These are phyloP conservation scores for Mortierella claussenii DNA, from an alignment of 192 early-diverging fungal genomes.

Conservation along the genomic window DNA sequence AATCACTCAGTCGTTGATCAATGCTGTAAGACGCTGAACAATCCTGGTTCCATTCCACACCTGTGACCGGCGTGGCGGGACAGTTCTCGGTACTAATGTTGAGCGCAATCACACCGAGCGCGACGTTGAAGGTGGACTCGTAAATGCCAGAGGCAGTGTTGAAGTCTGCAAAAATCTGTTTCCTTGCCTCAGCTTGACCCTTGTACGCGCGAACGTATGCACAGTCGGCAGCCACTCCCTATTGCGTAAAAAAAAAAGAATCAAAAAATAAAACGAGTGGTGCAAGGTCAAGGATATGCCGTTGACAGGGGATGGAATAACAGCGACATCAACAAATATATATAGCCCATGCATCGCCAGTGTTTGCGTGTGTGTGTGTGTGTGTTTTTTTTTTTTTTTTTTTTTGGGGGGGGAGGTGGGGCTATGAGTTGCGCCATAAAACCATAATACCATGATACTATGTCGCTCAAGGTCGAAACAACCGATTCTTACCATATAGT, in stretches of 20 bases:
- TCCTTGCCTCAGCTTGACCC: constrained; percentile 64
- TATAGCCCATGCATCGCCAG: no score
- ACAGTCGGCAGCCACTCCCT: constrained; percentile 72
- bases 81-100: constrained; percentile 73
- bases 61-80: constrained; percentile 55
- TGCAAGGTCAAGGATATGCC: no score
- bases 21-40: constrained; percentile 82
- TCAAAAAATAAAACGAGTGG: neutral
- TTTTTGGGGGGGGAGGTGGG: no score
- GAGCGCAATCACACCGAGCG: constrained; percentile 82
- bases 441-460: no score
- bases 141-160: constrained; percentile 87
- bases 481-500: constrained; percentile 46
- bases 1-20: constrained; percentile 82
- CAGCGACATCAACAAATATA: no score
- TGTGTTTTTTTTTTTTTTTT: no score
- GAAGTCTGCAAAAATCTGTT: constrained; percentile 84
- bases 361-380: no score
- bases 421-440: neutral
- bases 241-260: constrained; percentile 2
- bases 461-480: no score
- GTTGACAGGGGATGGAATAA: no score
- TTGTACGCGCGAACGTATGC: constrained; percentile 59
- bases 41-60: constrained; percentile 78
- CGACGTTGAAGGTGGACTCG: constrained; percentile 86